Evolutionary conservation across 1,139 yeast species (phyloP).

Genomic region (Pichia norvegensis): DNA sequence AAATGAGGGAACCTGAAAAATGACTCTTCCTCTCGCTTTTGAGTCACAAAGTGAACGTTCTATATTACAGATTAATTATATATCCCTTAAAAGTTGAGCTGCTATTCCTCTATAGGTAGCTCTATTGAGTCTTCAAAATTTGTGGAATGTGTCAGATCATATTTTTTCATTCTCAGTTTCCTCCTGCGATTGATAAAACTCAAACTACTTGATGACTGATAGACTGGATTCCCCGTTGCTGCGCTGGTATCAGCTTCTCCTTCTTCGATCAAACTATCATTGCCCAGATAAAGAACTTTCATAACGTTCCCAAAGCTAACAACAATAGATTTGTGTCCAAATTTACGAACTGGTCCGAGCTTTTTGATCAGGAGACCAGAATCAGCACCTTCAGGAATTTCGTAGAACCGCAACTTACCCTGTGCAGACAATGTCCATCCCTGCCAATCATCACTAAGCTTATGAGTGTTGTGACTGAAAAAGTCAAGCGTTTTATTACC

Average conservation of each 20-base stretch:
- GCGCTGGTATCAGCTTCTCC: constrained; percentile 22
- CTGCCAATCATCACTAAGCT: constrained; percentile 49
- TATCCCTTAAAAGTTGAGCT: background rate
- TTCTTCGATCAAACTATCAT: constrained; percentile 41
- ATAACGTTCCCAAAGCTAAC: constrained; percentile 66
- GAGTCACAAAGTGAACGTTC: background rate
- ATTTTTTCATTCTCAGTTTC: constrained; percentile 32
- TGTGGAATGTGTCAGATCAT: constrained; percentile 29
- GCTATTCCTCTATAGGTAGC: background rate
- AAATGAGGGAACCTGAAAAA: background rate
- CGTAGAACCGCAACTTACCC: constrained; percentile 54
- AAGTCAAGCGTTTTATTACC: background rate
- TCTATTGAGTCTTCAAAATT: constrained; percentile 23
- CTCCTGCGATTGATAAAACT: constrained; percentile 46
- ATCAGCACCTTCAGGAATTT: constrained; percentile 45
- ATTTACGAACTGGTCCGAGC: constrained; percentile 50
- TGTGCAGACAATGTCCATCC: constrained; percentile 69
- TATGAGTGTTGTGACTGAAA: constrained; percentile 9
- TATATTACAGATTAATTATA: background rate
- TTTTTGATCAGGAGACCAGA: constrained; percentile 40
- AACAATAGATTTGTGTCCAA: constrained; percentile 72
- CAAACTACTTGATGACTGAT: constrained; percentile 29
- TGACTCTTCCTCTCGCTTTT: background rate
- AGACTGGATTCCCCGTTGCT: constrained; percentile 22
- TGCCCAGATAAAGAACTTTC: constrained; percentile 68